Conservation (phyloP, 495 filamentous ascomycete species). For the Penicillium mononematosum region DNA sequence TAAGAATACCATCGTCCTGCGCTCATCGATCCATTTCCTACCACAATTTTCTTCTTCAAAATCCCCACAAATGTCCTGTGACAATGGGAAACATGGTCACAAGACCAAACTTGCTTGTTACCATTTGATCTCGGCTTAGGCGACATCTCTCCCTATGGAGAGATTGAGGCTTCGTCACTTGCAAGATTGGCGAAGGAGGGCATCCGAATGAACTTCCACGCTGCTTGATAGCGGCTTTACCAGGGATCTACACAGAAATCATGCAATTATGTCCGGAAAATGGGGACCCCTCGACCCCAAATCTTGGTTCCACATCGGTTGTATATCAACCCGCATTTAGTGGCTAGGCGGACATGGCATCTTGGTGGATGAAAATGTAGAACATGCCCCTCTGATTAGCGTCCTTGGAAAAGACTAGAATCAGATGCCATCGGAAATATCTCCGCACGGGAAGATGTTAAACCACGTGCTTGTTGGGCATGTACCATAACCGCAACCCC, state of each 20-base stretch:
- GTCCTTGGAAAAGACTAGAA: too few relatives aligned
- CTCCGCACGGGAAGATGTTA: too few relatives aligned
- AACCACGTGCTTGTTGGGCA: too few relatives aligned
- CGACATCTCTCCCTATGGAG: slow-evolving; percentile 31
- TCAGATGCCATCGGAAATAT: too few relatives aligned
- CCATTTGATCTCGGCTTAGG: slow-evolving; percentile 36
- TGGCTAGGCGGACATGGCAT: slow-evolving; percentile 2
- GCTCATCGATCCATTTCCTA: not conserved
- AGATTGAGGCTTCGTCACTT: slow-evolving; percentile 35
- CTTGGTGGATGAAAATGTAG: not conserved
- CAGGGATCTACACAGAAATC: slow-evolving; percentile 51
- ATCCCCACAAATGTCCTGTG: not conserved
- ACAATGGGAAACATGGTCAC: not conserved
- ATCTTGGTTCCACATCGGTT: slow-evolving; percentile 2
- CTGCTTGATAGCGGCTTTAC: slow-evolving; percentile 46
- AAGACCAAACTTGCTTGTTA: slow-evolving; percentile 33
- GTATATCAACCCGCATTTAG: not conserved
- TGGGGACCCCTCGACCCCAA: slow-evolving; percentile 24
- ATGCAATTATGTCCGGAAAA: slow-evolving; percentile 54
- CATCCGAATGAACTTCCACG: slow-evolving; percentile 30
- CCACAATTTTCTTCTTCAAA: not conserved
- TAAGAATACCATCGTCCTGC: not conserved
- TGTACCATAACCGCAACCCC: too few relatives aligned
- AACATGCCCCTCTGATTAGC: too few relatives aligned
- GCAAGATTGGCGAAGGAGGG: slow-evolving; percentile 29